These are phyloP conservation scores for Psilocybe mexicana DNA, from an alignment of 1,284 basidiomycete genomes.

Conservation along the genomic window DNA sequence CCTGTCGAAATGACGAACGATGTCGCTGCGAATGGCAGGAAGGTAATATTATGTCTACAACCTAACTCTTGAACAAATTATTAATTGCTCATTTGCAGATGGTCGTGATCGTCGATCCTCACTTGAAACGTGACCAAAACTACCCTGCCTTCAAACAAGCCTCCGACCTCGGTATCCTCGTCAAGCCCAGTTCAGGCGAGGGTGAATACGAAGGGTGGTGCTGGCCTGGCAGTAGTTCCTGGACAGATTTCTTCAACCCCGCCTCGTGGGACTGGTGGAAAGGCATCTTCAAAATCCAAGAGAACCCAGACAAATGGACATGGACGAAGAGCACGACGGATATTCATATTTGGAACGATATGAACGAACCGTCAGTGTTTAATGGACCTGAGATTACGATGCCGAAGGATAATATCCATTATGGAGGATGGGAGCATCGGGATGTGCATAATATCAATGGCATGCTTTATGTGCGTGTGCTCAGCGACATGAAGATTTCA, in stretches of 20 bases:
- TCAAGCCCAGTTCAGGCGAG: constrained; percentile 78
- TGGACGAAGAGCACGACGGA: constrained; percentile 80
- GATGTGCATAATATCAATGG: constrained; percentile 95
- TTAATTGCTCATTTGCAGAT: constrained; percentile 53
- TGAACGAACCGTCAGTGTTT: constrained; percentile 99
- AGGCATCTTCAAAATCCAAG: constrained; percentile 71
- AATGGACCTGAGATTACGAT: constrained; percentile 98
- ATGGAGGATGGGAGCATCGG: constrained; percentile 96
- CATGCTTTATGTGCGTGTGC: constrained; percentile 68
- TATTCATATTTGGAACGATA: constrained; percentile 97
- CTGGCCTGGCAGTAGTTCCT: constrained; percentile 94
- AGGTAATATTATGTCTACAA: constrained; percentile 48
- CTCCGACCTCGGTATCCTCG: constrained; percentile 76
- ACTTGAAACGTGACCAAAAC: constrained; percentile 81
- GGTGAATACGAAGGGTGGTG: constrained; percentile 97
- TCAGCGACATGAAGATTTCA: constrained; percentile 12
- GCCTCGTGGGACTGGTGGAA: constrained; percentile 92
- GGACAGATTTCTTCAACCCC: constrained; percentile 98
- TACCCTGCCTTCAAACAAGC: constrained; percentile 91
- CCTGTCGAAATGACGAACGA: constrained; percentile 92
- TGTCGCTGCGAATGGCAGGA: constrained; percentile 83
- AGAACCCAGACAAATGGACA: constrained; percentile 54
- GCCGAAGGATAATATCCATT: constrained; percentile 91
- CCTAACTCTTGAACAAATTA: no score
- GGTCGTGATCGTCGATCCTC: constrained; percentile 97